These are phyloP conservation scores for Russula earlei DNA, from an alignment of 768 basidiomycete genomes.

Conservation along the genomic window DNA sequence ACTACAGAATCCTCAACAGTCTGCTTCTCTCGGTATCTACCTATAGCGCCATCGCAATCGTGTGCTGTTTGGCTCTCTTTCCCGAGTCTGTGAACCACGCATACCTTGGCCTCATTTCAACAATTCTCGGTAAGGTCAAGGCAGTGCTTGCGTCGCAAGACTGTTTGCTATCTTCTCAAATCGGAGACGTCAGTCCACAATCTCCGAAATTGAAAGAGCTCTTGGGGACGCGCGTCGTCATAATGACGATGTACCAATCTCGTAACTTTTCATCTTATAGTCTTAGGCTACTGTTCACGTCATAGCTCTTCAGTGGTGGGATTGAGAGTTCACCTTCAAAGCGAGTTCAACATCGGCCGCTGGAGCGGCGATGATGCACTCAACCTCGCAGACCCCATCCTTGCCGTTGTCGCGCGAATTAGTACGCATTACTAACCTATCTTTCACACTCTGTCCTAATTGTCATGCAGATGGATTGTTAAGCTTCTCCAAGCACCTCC, in stretches of 20 bases:
- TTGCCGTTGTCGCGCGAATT: conserved; percentile 28
- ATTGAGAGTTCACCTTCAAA: conserved; percentile 29
- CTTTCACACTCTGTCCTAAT: neutral
- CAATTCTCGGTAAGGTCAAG: conserved; percentile 26
- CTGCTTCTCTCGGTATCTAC: conserved; percentile 35
- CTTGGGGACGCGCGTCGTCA: conserved; percentile 16
- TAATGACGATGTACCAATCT: conserved; percentile 24
- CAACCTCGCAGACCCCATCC: conserved; percentile 29
- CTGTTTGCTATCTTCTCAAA: conserved; percentile 20
- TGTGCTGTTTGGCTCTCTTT: conserved; percentile 38
- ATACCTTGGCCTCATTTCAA: conserved; percentile 26
- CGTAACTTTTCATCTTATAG: conserved; percentile 20
- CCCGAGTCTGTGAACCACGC: conserved; percentile 43
- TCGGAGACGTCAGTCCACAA: conserved; percentile 21
- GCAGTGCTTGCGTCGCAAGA: conserved; percentile 28
- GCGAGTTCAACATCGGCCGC: conserved; percentile 37
- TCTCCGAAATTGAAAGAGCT: conserved; percentile 23
- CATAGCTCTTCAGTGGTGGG: conserved; percentile 25
- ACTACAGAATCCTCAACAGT: conserved; percentile 37
- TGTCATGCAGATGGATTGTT: conserved; percentile 28
- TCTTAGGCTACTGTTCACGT: neutral
- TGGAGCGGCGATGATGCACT: conserved; percentile 38
- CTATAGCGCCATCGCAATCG: conserved; percentile 40
- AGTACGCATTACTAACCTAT: conserved; percentile 23
- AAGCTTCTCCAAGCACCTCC: conserved; percentile 27